Evolutionary conservation across 106 monocot species (phyloP), one percentile per base, ranked within the genome.

Genomic region (Gastrodia elata): DNA sequence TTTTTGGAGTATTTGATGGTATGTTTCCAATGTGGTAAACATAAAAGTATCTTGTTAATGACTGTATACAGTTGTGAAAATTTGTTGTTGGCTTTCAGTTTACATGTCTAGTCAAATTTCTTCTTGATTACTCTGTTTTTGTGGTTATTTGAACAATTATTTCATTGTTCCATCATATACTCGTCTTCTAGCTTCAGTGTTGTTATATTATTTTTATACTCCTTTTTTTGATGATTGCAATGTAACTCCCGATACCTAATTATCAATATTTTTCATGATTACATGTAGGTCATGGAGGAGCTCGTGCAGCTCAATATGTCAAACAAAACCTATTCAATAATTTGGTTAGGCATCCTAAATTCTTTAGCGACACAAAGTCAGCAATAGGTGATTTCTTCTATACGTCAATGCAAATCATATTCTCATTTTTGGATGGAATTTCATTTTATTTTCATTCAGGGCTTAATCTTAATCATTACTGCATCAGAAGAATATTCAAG

Each of bases 321-420:
- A 82, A 82, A 44, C 73, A 82, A 41, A 77, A 82, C n/a, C 81
- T 82, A 55, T 82, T 82, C 81, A 82, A 73, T 57, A 81, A 81
- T 65, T 56, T 81, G 71, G 76, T 81, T 28, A 76, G 18, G 44
- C 76, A 76, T 27, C 81, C 81, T 42, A 82, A 73, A 33, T 82
- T 82, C 37, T 65, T 77, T 30, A 58, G 56, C 32, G 81, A 82
- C 65, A 82, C 81, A 30, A 82, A 73, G 68, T 77, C 73, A 26
- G 81, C 81, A 26, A 77, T 82, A 82, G 81, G 81, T 82, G 39
- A 67, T 69, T 38, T 67, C 36, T 67, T 67, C 16, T 67, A 38
- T 38, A 61, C n/a, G n/a, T 61, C 59, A 28, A 28, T 69, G n/a
- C 25, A 69, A 34, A 69, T 24, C 40, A 11, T 69, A 18, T 38